Evolutionary conservation across 208 protist genomes (phyloP).

Genomic region (Acanthamoeba castellanii): DNA sequence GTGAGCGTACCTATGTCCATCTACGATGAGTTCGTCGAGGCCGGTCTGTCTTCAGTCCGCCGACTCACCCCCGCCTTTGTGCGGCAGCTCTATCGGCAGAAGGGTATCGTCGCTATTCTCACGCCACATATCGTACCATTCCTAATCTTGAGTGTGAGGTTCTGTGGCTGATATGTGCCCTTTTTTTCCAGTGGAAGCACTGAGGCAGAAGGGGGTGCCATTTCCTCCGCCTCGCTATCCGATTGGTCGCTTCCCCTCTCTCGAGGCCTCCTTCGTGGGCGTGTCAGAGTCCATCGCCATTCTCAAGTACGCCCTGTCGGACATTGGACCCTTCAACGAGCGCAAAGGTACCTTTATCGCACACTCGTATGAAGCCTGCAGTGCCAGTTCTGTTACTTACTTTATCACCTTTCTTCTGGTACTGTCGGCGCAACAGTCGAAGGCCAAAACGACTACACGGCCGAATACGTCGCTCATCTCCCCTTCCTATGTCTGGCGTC

Average conservation of each 20-base stretch:
- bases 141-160: background rate
- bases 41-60: background rate
- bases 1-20: constrained; percentile 32
- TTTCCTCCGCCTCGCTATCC: constrained; percentile 1
- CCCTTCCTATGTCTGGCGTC: constrained; percentile 54
- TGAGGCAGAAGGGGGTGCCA: background rate
- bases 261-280: background rate
- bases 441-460: constrained; percentile 49
- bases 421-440: background rate
- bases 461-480: background rate
- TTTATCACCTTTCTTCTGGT: too few relatives aligned
- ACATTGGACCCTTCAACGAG: constrained; percentile 32
- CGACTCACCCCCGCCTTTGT: constrained; percentile 24
- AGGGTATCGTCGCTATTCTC: background rate
- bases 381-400: too few relatives aligned
- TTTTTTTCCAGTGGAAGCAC: background rate
- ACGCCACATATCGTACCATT: too few relatives aligned
- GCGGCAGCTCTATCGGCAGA: constrained; percentile 26
- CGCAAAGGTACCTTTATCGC: background rate
- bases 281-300: constrained; percentile 9
- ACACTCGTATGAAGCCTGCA: background rate
- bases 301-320: constrained; percentile 44
- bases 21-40: constrained; percentile 55
- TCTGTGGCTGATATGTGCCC: background rate
- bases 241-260: constrained; percentile 3